Conservation (phyloP, 495 filamentous ascomycete species). For the Neurospora sp. region DNA sequence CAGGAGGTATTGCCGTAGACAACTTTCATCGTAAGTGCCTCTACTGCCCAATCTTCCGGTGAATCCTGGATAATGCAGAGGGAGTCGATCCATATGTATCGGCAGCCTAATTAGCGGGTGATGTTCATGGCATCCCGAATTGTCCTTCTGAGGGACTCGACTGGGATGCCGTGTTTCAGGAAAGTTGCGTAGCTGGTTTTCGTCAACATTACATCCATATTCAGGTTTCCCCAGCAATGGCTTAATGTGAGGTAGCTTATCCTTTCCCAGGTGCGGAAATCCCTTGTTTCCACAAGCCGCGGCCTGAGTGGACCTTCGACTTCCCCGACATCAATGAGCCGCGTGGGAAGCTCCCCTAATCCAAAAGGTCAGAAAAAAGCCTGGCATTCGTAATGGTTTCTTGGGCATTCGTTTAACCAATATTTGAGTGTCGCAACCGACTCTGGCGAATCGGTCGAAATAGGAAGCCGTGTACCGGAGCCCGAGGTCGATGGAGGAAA, state of each 20-base stretch:
- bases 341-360: background rate
- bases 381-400: background rate
- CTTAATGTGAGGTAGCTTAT: background rate
- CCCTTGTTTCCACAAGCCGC: background rate
- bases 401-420: background rate
- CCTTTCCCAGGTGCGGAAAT: background rate
- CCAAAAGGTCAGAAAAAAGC: background rate
- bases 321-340: background rate
- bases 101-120: slow-evolving; percentile 5
- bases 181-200: background rate
- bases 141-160: background rate
- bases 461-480: background rate
- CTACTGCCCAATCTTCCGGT: background rate
- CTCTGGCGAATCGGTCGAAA: background rate
- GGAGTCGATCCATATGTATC: slow-evolving; percentile 26
- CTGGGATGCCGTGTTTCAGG: background rate
- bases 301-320: background rate
- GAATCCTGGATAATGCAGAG: slow-evolving; percentile 25
- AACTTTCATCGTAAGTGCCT: background rate
- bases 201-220: background rate
- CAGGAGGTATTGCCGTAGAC: background rate
- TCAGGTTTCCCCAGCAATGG: background rate
- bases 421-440: background rate
- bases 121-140: slow-evolving; percentile 14
- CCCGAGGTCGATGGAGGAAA: background rate